phyloP scores from a whole-genome alignment of 768 basidiomycete genomes.

The Scleroderma citrinum region DNA sequence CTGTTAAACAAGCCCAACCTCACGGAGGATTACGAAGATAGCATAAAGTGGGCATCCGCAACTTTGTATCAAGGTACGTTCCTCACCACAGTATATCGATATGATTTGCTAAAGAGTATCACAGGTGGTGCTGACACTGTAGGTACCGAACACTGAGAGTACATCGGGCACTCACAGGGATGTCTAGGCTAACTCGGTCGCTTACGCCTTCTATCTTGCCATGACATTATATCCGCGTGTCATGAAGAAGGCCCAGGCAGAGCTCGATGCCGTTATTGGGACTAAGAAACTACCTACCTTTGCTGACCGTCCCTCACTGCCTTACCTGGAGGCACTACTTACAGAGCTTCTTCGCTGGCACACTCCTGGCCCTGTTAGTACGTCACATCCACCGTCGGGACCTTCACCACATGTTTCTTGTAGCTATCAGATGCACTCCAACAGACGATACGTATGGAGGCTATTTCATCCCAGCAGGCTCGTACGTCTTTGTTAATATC shows the following conservation, averaged over 20 bases:
- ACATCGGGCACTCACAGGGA: neutral
- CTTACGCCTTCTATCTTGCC: conserved; percentile 17
- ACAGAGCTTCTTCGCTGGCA: conserved; percentile 23
- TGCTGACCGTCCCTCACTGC: conserved; percentile 18
- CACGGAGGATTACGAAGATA: conserved; percentile 11
- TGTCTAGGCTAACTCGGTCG: conserved; percentile 7
- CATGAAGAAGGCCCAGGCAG: conserved; percentile 21
- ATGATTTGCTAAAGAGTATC: neutral
- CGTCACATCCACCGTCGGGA: neutral
- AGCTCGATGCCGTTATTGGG: conserved; percentile 25
- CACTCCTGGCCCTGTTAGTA: conserved; percentile 10
- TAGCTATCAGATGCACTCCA: conserved; percentile 6
- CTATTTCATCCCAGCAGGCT: conserved; percentile 14
- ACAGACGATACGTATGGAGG: conserved; percentile 14
- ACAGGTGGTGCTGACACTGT: conserved; percentile 25
- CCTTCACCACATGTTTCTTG: neutral
- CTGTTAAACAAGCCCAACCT: conserved; percentile 4
- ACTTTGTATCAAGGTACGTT: conserved; percentile 10
- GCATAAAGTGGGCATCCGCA: conserved; percentile 12
- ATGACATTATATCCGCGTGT: conserved; percentile 24
- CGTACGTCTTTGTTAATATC: conserved; percentile 14
- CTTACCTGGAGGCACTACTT: conserved; percentile 23
- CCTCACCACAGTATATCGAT: neutral
- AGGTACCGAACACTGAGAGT: neutral
- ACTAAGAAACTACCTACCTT: conserved; percentile 16